Conservation (phyloP, 306 rosid species). For the Sophora flavescens region DNA sequence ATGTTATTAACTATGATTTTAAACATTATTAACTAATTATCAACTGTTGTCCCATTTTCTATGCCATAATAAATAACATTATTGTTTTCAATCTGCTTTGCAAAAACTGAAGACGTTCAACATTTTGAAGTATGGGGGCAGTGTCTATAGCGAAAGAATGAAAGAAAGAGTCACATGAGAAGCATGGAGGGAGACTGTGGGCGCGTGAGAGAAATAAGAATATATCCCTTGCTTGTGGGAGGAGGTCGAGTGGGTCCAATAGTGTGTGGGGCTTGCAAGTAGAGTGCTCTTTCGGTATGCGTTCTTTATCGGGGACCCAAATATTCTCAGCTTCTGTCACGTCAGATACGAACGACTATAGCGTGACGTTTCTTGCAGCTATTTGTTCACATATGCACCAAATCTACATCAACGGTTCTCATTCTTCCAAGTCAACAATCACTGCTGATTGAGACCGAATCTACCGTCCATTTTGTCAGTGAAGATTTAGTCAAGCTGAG, state of each 20-base stretch:
- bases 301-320: slow-evolving; percentile 75
- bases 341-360: slow-evolving; percentile 36
- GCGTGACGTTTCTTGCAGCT: slow-evolving; percentile 43
- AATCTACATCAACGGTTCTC: slow-evolving; percentile 45
- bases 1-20: too few relatives aligned
- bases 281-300: slow-evolving; percentile 72
- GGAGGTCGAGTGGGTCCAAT: slow-evolving; percentile 55
- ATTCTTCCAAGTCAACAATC: slow-evolving; percentile 22
- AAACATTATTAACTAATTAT: too few relatives aligned
- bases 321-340: slow-evolving; percentile 63
- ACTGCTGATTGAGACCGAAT: background rate
- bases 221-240: slow-evolving; percentile 73
- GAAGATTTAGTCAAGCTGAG: slow-evolving; percentile 47
- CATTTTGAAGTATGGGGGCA: background rate
- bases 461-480: slow-evolving; percentile 47
- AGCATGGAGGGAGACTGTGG: background rate
- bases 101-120: background rate
- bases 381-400: background rate
- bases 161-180: slow-evolving; percentile 44
- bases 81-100: too few relatives aligned
- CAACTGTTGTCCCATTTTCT: too few relatives aligned
- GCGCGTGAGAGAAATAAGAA: slow-evolving; percentile 41
- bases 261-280: slow-evolving; percentile 47
- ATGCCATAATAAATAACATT: too few relatives aligned
- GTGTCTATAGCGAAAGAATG: background rate